A percentile compares a stretch with the other conserved stretches of the same genome.
Conservation (phyloP, 805 yeast species). For the Teunomyces lycoperdinae region DNA sequence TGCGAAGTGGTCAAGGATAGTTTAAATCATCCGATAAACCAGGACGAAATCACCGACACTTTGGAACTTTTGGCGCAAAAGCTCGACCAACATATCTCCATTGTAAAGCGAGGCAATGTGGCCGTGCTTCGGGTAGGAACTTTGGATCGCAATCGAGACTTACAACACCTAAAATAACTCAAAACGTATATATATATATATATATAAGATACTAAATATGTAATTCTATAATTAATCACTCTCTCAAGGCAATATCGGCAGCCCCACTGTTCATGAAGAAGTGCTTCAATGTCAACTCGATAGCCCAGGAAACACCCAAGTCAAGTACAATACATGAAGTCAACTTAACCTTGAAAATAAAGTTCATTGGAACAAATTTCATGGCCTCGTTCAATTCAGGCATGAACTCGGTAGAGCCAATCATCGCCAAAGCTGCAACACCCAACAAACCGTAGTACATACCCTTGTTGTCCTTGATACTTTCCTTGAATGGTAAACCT, state of each 20-base stretch:
- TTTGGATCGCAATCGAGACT: constrained; percentile 28
- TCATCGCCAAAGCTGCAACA: constrained; percentile 81
- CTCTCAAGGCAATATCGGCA: constrained; percentile 76
- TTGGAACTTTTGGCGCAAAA: constrained; percentile 19
- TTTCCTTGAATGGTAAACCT: constrained; percentile 94
- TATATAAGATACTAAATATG: neutral
- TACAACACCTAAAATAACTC: constrained; percentile 13
- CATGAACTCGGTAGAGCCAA: constrained; percentile 90
- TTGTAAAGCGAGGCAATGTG: constrained; percentile 21
- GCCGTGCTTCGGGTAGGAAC: constrained; percentile 24
- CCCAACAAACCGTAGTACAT: constrained; percentile 95
- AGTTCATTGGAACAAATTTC: constrained; percentile 85
- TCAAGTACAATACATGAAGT: constrained; percentile 73
- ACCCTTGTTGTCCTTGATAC: constrained; percentile 85
- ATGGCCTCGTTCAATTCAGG: constrained; percentile 93
- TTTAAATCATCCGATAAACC: constrained; percentile 25
- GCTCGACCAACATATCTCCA: constrained; percentile 17
- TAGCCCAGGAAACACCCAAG: constrained; percentile 68
- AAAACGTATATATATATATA: neutral
- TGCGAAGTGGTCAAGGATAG: constrained; percentile 33
- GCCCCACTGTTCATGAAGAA: constrained; percentile 90
- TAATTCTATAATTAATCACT: constrained; percentile 10
- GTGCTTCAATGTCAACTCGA: constrained; percentile 77
- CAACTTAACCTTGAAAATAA: constrained; percentile 70
- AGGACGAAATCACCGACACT: constrained; percentile 28